Evolutionary conservation across 1,139 yeast genomes (phyloP), one percentile per base, ranked within the genome.

Genomic region (Protomyces inouyei): DNA sequence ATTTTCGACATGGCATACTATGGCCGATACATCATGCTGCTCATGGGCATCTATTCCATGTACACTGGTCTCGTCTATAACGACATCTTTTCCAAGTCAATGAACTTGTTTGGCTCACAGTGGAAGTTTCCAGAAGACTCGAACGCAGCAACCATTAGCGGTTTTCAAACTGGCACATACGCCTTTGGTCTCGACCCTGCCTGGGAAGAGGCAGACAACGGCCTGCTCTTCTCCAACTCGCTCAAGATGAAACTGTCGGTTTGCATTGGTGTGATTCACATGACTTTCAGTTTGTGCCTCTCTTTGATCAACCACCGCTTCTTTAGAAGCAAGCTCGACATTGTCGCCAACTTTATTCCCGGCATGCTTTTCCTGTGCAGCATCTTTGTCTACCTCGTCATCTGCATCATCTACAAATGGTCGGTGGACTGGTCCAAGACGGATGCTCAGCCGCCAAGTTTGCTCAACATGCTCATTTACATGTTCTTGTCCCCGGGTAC

Each of bases 181-280:
- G 81, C 88, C 9, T 78, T 92, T 71, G 99, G 99, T 65, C 75
- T 93, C 57, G 99, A 93, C 76, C 89, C 90, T 77, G 88, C 87
- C 16, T 93, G 99, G 99, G 98, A 93, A 74, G 97, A 97, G 1
- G 83, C 98, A 48, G 98, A 93, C 68, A 95, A 95, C 76, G 88
- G 87, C 68, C 80, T 93, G 72, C 78, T 93, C 65, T 93, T 93
- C 76, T 85, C 96, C 60, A 93, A 93, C 76, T 91, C 98, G 1
- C 92, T 89, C 78, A 93, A 93, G 79, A 93, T 93, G 99, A 93
- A 93, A 74, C 78, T 93, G 68, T 91, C 98, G 1, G 88, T 93
- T 67, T 79, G 95, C 70, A 88, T 93, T 95, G 99, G 99, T 14
- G 92, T 87, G 74, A 80, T 83, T 52, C 99, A 93, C 76, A 93